These are phyloP conservation scores for Solanum medicagineum DNA, from an alignment of 257 asterid species.

Conservation along the genomic window DNA sequence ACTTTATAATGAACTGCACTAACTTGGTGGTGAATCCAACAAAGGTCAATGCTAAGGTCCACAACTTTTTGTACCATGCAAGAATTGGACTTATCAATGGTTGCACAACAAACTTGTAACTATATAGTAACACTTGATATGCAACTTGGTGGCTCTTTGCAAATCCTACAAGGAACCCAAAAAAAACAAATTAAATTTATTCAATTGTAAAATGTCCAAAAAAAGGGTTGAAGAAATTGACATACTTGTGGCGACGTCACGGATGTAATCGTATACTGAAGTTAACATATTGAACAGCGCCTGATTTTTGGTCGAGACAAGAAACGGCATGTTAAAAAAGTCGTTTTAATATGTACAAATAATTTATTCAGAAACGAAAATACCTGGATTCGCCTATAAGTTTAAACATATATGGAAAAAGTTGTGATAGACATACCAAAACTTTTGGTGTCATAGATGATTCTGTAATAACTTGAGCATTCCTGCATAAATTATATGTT, in stretches of 20 bases:
- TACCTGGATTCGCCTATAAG: too few species aligned
- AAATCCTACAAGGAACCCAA: conserved; percentile 39
- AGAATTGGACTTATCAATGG: conserved; percentile 43
- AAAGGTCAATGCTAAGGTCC: conserved; percentile 21
- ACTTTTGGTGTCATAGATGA: conserved; percentile 61
- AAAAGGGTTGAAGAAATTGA: background rate
- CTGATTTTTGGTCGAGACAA: conserved; percentile 10
- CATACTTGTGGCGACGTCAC: conserved; percentile 48
- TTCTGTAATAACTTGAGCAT: conserved; percentile 44
- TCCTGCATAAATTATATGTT: conserved; percentile 25
- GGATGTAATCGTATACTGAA: conserved; percentile 48
- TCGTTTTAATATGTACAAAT: too few species aligned
- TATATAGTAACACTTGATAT: conserved; percentile 22
- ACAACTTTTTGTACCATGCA: conserved; percentile 42
- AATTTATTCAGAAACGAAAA: background rate
- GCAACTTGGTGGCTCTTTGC: conserved; percentile 21
- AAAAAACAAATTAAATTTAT: background rate
- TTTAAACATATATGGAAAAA: background rate
- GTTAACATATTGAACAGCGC: conserved; percentile 35
- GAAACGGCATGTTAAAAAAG: background rate
- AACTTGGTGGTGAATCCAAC: conserved; percentile 27
- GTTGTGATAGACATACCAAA: conserved; percentile 29
- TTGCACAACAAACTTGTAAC: conserved; percentile 19
- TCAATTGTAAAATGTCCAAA: background rate
- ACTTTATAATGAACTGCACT: conserved; percentile 25